Evolutionary conservation across 1,139 yeast species (phyloP), one percentile per base, ranked within the genome.

Genomic region (Blastobotrys illinoisensis): DNA sequence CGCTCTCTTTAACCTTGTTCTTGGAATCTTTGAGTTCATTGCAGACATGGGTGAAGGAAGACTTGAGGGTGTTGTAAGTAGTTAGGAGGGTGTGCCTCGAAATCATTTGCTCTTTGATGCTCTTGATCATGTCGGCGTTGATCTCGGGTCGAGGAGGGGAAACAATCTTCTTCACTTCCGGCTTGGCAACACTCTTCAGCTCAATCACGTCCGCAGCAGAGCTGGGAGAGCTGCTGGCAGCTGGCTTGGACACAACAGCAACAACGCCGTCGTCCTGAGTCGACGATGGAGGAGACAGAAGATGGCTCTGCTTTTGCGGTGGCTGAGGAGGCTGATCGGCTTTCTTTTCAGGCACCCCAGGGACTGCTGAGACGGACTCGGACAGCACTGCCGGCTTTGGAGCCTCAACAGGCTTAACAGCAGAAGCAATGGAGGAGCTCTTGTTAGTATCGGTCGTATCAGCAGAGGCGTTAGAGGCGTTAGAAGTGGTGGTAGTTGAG

Each of bases 1-100:
- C 56, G n/a, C 24, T 20, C 28, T 53, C 51, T 11, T 20, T 36
- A 5, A 32, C 14, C 36, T 55, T 47, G n/a, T 48, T 36, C 47
- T 52, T 55, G 11, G 54, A 18, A n/a, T 53, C 56, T 50, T 56
- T 54, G 18, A 58, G 50, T 14, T 56, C 53, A 16, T 50, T 48
- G 48, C 60, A 56, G 11, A 58, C 59, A 23, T 57, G 56, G 19
- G 57, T 52, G 53, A 56, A 58, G 5, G 58, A 55, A 18, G 54
- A 51, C 46, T 58, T 58, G 47, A 58, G 53, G 6, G 61, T 53
- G 3, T 56, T 47, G 52, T 58, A 58, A 1, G 60, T 58, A 13
- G 58, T 58, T 20, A 58, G 49, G 21, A 58, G 52, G 11, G 56
- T 56, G 40, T 58, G 61, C 28, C 54, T 45, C 24, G 54, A 46